Conservation (phyloP, 192 early-diverging fungal species). For the Coemansia sp. region DNA sequence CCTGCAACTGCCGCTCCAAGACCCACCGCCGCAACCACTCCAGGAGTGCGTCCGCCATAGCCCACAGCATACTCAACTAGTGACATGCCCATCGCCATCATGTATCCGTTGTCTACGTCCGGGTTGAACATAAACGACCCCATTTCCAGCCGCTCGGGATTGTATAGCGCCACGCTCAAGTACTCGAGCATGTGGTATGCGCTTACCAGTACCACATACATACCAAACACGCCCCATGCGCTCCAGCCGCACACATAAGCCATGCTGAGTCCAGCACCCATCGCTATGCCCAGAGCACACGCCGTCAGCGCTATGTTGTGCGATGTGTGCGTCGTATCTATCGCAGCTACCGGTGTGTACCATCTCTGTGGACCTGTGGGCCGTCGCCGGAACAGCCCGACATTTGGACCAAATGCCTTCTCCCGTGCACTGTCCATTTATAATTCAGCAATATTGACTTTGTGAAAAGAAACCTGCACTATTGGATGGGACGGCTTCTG, state of each 20-base stretch:
- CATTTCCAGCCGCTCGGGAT: slow-evolving; percentile 64
- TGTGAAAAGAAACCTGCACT: too few relatives aligned
- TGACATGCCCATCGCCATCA: slow-evolving; percentile 18
- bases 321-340: too few relatives aligned
- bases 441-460: too few relatives aligned
- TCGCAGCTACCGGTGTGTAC: too few relatives aligned
- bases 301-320: slow-evolving; percentile 66
- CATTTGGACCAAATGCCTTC: too few relatives aligned
- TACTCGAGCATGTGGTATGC: slow-evolving; percentile 89
- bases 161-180: slow-evolving; percentile 78
- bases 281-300: slow-evolving; percentile 64
- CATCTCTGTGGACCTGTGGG: too few relatives aligned
- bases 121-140: slow-evolving; percentile 55
- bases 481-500: too few relatives aligned
- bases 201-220: slow-evolving; percentile 66
- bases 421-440: too few relatives aligned
- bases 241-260: slow-evolving; percentile 31
- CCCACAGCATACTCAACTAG: slow-evolving; percentile 58
- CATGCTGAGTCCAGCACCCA: slow-evolving; percentile 57
- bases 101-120: slow-evolving; percentile 32
- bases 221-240: slow-evolving; percentile 56
- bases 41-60: slow-evolving; percentile 49
- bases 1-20: slow-evolving; percentile 63
- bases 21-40: slow-evolving; percentile 57
- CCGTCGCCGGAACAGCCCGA: too few relatives aligned